These are phyloP conservation scores for Litsea cubeba DNA, from an alignment of 164 flowering plant genomes.

Conservation along the genomic window DNA sequence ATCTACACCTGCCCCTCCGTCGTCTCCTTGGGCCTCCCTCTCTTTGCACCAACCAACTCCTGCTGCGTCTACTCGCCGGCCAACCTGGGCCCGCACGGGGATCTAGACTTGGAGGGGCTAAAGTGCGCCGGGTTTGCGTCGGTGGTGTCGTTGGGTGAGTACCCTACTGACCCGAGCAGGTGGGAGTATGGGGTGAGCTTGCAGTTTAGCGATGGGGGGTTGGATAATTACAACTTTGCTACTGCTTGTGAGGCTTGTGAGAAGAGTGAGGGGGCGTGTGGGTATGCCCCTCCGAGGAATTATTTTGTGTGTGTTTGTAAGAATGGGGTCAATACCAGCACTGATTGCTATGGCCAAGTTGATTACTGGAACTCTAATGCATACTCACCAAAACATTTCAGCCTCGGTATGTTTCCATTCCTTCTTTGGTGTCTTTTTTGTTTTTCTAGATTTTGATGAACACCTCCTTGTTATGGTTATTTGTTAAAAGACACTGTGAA, in stretches of 20 bases:
- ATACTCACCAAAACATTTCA: no score
- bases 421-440: no score
- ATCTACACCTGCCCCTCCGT: constrained; percentile 41
- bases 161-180: constrained; percentile 36
- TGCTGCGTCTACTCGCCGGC: constrained; percentile 52
- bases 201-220: constrained; percentile 24
- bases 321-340: constrained; percentile 30
- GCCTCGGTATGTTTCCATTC: no score
- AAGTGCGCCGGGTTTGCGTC: constrained; percentile 33
- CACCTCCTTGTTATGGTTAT: no score
- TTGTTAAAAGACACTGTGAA: no score
- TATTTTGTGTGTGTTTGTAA: constrained; percentile 35
- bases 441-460: no score
- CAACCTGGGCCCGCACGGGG: constrained; percentile 35
- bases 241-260: constrained; percentile 28
- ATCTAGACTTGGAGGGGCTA: constrained; percentile 22
- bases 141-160: constrained; percentile 31
- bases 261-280: constrained; percentile 43
- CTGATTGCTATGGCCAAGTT: constrained; percentile 25
- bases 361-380: not conserved
- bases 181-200: constrained; percentile 44
- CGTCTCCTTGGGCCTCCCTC: constrained; percentile 31
- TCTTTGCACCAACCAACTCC: constrained; percentile 33
- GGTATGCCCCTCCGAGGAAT: constrained; percentile 33
- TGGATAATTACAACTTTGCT: constrained; percentile 19